These are phyloP conservation scores for Eremothecium coryli DNA, from an alignment of 1,139 yeast species.

Conservation along the genomic window DNA sequence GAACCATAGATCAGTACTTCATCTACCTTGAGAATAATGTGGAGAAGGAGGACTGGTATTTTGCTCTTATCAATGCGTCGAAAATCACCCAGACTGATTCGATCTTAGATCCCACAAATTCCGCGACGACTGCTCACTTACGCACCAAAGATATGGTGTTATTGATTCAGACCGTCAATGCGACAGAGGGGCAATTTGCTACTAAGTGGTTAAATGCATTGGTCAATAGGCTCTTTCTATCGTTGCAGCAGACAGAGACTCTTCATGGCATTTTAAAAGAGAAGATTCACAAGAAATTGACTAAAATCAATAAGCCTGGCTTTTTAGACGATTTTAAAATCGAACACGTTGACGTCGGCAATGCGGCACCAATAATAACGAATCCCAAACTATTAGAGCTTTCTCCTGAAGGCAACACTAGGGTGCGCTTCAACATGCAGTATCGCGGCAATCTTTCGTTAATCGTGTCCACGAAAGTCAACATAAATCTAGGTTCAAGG, in stretches of 20 bases:
- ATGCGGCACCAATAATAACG: slow-evolving; percentile 70
- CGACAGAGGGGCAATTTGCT: slow-evolving; percentile 74
- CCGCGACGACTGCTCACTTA: slow-evolving; percentile 50
- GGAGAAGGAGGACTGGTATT: slow-evolving; percentile 90
- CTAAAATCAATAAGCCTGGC: slow-evolving; percentile 76
- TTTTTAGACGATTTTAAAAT: slow-evolving; percentile 77
- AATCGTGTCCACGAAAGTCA: slow-evolving; percentile 71
- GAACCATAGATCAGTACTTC: slow-evolving; percentile 38
- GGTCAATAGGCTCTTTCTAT: slow-evolving; percentile 69
- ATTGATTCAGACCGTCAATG: slow-evolving; percentile 65
- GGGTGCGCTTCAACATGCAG: slow-evolving; percentile 49
- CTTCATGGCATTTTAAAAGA: slow-evolving; percentile 49
- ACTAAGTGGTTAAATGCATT: slow-evolving; percentile 88
- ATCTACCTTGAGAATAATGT: slow-evolving; percentile 67
- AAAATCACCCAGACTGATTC: slow-evolving; percentile 31
- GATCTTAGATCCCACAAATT: slow-evolving; percentile 38
- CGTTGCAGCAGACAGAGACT: slow-evolving; percentile 61
- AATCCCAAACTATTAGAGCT: slow-evolving; percentile 61
- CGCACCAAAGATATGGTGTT: slow-evolving; percentile 62
- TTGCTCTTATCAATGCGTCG: slow-evolving; percentile 69
- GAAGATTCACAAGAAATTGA: slow-evolving; percentile 60
- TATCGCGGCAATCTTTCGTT: slow-evolving; percentile 69
- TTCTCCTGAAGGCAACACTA: slow-evolving; percentile 74
- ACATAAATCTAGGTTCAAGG: slow-evolving; percentile 61
- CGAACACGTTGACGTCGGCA: slow-evolving; percentile 64